A percentile compares a stretch with the other conserved stretches of the same genome.
Conservation (phyloP, 371 early-diverging fungal genomes). For the Polyrhizophydium stewartii region DNA sequence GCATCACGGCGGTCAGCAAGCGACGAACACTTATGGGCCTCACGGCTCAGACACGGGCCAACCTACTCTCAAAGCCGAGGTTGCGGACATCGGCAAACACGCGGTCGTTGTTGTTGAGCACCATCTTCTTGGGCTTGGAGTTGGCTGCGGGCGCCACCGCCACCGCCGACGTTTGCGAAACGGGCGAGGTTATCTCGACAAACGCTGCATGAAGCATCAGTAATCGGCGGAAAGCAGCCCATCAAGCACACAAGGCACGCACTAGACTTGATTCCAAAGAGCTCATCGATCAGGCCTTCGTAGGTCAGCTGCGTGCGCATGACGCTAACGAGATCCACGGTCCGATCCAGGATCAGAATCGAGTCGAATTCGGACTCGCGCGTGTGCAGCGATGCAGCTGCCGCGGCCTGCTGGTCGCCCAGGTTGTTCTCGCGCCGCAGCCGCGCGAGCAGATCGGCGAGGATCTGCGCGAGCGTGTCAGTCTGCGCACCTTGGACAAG, state of each 20-base stretch:
- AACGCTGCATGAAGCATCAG: slow-evolving; percentile 27
- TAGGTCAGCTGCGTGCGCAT: slow-evolving; percentile 92
- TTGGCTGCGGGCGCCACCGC: slow-evolving; percentile 11
- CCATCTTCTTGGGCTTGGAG: slow-evolving; percentile 69
- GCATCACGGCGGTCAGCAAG: too few relatives aligned
- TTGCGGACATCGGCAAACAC: slow-evolving; percentile 78
- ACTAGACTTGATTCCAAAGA: slow-evolving; percentile 40
- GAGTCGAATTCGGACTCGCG: slow-evolving; percentile 65
- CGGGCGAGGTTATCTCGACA: slow-evolving; percentile 36
- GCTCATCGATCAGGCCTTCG: slow-evolving; percentile 82
- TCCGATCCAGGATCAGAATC: slow-evolving; percentile 85
- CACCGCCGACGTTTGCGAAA: slow-evolving; percentile 8
- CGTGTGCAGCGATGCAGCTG: slow-evolving; percentile 4
- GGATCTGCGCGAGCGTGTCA: slow-evolving; percentile 30
- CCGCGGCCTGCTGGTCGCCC: slow-evolving; percentile 3
- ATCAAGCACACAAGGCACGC: neutral
- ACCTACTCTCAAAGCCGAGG: slow-evolving; percentile 46
- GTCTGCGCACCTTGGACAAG: neutral
- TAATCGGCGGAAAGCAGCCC: neutral
- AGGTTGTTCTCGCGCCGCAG: slow-evolving; percentile 76
- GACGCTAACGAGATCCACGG: slow-evolving; percentile 85
- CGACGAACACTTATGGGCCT: too few relatives aligned
- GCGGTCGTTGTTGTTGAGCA: slow-evolving; percentile 72
- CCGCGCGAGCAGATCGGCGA: slow-evolving; percentile 75
- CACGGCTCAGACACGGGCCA: too few relatives aligned